phyloP scores from a whole-genome alignment of 345 rosid genomes.

The Anastatica hierochuntica region DNA sequence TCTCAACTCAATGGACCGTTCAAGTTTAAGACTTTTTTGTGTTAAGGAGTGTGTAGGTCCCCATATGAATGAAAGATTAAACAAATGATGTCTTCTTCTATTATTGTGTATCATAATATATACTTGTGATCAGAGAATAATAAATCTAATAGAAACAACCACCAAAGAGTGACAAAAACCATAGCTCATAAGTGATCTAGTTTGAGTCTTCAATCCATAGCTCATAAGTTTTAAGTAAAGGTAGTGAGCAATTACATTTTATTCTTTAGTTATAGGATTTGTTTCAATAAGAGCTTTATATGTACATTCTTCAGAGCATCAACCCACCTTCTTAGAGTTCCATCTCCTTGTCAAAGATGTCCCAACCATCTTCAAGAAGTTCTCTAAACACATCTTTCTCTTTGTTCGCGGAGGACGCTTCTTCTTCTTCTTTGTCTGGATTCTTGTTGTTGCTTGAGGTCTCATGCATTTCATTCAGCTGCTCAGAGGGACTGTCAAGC shows the following conservation, averaged over 20 bases:
- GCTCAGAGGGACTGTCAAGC: conserved; percentile 18
- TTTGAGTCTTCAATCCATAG: too few relatives aligned
- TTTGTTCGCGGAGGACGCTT: conserved; percentile 12
- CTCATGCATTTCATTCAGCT: conserved; percentile 13
- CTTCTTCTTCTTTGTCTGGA: conserved; percentile 14
- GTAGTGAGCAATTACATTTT: not conserved
- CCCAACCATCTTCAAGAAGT: conserved; percentile 65
- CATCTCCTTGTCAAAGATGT: conserved; percentile 29
- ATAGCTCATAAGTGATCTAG: too few relatives aligned
- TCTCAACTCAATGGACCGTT: conserved; percentile 18
- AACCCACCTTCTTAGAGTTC: conserved; percentile 3
- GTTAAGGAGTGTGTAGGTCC: too few relatives aligned
- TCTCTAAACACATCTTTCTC: conserved; percentile 17
- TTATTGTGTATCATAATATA: too few relatives aligned
- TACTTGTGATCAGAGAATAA: too few relatives aligned
- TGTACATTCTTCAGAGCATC: conserved; percentile 16
- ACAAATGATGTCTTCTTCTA: too few relatives aligned
- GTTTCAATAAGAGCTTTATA: not conserved
- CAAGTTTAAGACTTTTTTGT: conserved; percentile 10
- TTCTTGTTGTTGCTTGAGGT: conserved; percentile 15
- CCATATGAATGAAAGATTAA: too few relatives aligned
- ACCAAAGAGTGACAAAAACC: too few relatives aligned
- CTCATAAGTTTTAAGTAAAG: too few relatives aligned
- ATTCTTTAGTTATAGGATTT: conserved; percentile 5
- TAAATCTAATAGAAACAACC: too few relatives aligned